Conservation (phyloP, 1,284 basidiomycete species). For the Inonotus obliquus region DNA sequence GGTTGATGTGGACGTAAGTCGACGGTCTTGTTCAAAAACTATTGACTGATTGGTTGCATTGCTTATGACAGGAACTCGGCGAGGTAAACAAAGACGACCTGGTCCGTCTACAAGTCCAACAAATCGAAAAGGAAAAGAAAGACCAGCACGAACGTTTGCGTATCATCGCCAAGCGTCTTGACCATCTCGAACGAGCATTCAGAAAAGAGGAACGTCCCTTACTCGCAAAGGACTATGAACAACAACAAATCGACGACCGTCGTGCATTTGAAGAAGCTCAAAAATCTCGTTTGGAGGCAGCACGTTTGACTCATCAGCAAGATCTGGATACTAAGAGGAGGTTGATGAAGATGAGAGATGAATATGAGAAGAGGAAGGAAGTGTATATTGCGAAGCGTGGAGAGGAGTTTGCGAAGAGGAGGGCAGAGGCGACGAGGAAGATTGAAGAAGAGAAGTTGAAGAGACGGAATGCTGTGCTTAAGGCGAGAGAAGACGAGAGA, state of each 20-base stretch:
- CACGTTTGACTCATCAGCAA: conserved; percentile 61
- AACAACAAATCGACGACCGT: conserved; percentile 77
- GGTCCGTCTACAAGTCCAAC: conserved; percentile 89
- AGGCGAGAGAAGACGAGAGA: conserved; percentile 57
- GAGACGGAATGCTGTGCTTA: conserved; percentile 52
- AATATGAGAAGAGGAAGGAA: conserved; percentile 63
- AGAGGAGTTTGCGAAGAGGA: conserved; percentile 67
- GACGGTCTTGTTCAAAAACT: not conserved
- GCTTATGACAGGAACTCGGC: conserved; percentile 64
- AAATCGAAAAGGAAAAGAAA: conserved; percentile 96
- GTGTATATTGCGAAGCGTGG: conserved; percentile 59
- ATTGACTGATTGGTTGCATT: not conserved
- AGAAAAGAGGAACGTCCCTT: conserved; percentile 92
- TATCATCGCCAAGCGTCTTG: conserved; percentile 85
- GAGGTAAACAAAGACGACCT: conserved; percentile 85
- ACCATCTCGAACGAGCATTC: conserved; percentile 94
- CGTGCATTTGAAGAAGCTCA: conserved; percentile 67
- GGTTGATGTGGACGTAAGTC: conserved; percentile 72
- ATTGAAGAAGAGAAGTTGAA: conserved; percentile 86
- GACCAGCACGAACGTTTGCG: conserved; percentile 83
- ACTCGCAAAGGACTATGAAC: conserved; percentile 83
- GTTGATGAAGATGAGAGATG: conserved; percentile 70
- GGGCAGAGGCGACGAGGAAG: conserved; percentile 60
- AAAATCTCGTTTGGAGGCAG: conserved; percentile 55
- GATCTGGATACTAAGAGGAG: conserved; percentile 78